Percentiles rank a stretch among this genome's conserved stretches.
Evolutionary conservation across 495 filamentous ascomycete species (phyloP).

Genomic region (Amniculicola lignicola): DNA sequence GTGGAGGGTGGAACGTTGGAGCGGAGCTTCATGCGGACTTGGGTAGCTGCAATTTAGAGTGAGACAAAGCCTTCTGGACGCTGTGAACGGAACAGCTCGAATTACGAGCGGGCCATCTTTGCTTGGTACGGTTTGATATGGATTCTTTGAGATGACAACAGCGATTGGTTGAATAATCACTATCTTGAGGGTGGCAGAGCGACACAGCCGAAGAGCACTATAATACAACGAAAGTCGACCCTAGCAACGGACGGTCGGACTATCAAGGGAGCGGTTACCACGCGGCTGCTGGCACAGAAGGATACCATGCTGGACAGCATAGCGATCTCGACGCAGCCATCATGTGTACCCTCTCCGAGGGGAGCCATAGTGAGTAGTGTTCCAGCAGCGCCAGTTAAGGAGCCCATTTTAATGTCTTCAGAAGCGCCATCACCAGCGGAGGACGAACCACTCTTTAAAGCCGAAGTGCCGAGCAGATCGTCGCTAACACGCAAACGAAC

Average conservation of each 20-base stretch:
- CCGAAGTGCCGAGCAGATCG: not conserved
- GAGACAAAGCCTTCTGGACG: not conserved
- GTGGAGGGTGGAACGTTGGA: not conserved
- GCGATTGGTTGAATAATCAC: no score
- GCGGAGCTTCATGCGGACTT: not conserved
- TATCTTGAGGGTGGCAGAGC: no score
- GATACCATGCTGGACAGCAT: constrained; percentile 4
- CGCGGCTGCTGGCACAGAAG: constrained; percentile 5
- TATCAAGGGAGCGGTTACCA: constrained; percentile 2
- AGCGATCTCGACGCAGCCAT: constrained; percentile 7
- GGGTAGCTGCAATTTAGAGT: not conserved
- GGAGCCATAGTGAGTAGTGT: constrained; percentile 7
- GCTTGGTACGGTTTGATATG: no score
- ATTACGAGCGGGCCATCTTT: no score
- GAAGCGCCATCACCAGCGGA: constrained; percentile 1
- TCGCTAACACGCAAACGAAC: constrained; percentile 13
- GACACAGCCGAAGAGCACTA: constrained; percentile 5
- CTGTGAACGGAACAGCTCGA: no score
- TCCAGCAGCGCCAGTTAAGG: constrained; percentile 11
- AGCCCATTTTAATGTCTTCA: constrained; percentile 12
- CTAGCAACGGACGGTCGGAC: constrained; percentile 6
- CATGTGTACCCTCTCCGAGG: constrained; percentile 1
- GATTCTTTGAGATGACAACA: no score
- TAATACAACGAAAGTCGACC: constrained; percentile 3
- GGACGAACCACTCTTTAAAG: constrained; percentile 9